phyloP scores from a whole-genome alignment of 257 asterid genomes.

The Solanum medicagineum region DNA sequence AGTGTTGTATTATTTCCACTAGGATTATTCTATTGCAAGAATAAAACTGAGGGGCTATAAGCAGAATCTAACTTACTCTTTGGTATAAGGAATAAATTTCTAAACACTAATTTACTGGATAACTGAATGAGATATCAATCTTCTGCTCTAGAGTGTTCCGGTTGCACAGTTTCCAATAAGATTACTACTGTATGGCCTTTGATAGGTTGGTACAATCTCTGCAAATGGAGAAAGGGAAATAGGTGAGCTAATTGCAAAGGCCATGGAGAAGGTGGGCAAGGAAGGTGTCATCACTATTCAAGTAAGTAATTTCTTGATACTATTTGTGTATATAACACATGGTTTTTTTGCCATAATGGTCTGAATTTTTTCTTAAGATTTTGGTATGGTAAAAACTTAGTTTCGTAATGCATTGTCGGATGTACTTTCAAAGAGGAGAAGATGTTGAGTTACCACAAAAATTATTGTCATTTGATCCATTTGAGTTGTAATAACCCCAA shows the following conservation, averaged over 20 bases:
- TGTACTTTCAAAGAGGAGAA: background rate
- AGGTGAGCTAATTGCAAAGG: constrained; percentile 58
- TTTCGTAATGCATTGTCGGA: background rate
- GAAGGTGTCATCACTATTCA: constrained; percentile 61
- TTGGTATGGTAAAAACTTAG: background rate
- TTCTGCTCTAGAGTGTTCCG: background rate
- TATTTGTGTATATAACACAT: background rate
- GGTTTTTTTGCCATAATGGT: background rate
- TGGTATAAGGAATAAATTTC: background rate
- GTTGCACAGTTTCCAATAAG: background rate
- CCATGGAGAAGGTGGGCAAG: constrained; percentile 62
- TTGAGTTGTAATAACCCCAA: background rate
- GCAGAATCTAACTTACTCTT: background rate
- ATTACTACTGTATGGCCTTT: background rate
- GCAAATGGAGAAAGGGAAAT: constrained; percentile 54
- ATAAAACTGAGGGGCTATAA: background rate
- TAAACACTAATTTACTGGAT: background rate
- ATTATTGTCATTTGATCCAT: background rate
- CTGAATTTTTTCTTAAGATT: background rate
- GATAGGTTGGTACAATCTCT: constrained; percentile 48
- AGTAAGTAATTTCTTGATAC: constrained; percentile 18
- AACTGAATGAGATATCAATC: background rate
- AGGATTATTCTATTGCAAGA: background rate
- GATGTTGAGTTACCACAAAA: background rate
- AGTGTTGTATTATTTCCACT: background rate